Evolutionary conservation across 1,284 basidiomycete species (phyloP).

Genomic region (Boletellus dicymbophilus): DNA sequence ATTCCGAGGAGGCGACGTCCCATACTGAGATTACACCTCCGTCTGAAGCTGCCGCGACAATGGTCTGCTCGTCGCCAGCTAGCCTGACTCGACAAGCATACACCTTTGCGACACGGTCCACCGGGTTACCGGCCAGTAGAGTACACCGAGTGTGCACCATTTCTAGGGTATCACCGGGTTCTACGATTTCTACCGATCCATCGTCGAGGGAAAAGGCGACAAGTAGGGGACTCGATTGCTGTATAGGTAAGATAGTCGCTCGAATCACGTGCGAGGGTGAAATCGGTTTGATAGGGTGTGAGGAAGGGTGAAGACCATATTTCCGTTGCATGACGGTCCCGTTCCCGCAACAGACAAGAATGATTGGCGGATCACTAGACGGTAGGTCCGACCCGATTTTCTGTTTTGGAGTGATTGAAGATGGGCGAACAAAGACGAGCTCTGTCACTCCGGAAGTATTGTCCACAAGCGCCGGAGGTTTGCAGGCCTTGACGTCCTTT

Average conservation of each 20-base stretch:
- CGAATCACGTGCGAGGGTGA: constrained; percentile 46
- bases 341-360: constrained; percentile 61
- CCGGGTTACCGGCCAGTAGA: constrained; percentile 57
- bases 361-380: constrained; percentile 28
- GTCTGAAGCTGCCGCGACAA: constrained; percentile 64
- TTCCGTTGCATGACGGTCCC: constrained; percentile 58
- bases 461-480: constrained; percentile 43
- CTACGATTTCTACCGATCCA: constrained; percentile 61
- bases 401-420: constrained; percentile 18
- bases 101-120: constrained; percentile 52
- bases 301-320: constrained; percentile 38
- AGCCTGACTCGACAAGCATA: constrained; percentile 55
- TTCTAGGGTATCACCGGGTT: constrained; percentile 44
- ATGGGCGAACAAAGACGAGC: constrained; percentile 38
- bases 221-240: constrained; percentile 46
- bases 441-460: constrained; percentile 24
- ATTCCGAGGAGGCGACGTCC: constrained; percentile 62
- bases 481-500: constrained; percentile 40
- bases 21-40: constrained; percentile 71
- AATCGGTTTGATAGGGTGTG: constrained; percentile 47
- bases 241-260: constrained; percentile 48
- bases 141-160: constrained; percentile 41
- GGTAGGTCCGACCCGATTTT: constrained; percentile 34
- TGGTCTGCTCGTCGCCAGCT: constrained; percentile 47
- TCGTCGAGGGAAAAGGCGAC: constrained; percentile 63